A percentile compares a stretch with the other conserved stretches of the same genome.
Conservation (phyloP, 1,139 yeast species). For the Protomyces pachydermus region DNA sequence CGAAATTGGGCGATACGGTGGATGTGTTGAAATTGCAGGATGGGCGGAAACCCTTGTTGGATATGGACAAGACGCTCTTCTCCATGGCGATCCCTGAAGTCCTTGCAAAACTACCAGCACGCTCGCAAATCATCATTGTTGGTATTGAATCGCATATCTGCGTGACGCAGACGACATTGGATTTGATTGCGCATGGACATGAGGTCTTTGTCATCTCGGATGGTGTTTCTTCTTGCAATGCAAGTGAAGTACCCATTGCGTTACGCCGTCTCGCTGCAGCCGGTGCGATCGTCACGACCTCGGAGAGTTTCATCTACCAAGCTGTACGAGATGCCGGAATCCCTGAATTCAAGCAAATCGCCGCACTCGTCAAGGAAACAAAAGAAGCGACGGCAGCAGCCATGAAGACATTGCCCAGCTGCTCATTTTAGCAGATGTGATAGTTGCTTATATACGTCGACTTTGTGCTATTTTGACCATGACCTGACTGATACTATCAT, state of each 20-base stretch:
- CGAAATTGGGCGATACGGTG: slow-evolving; percentile 36
- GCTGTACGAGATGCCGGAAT: slow-evolving; percentile 42
- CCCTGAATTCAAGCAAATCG: slow-evolving; percentile 33
- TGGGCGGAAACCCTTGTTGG: slow-evolving; percentile 31
- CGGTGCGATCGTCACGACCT: slow-evolving; percentile 38
- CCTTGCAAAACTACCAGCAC: slow-evolving; percentile 30
- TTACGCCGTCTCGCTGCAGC: slow-evolving; percentile 33
- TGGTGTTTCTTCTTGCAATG: slow-evolving; percentile 35
- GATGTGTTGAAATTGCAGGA: slow-evolving; percentile 33
- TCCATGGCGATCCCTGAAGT: slow-evolving; percentile 36
- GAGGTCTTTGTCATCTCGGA: slow-evolving; percentile 36
- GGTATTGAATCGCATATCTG: slow-evolving; percentile 38
- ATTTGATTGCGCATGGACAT: slow-evolving; percentile 35
- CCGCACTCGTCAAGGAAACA: slow-evolving; percentile 34
- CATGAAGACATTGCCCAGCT: slow-evolving; percentile 31
- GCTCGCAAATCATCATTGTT: slow-evolving; percentile 35
- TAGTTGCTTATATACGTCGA: not conserved
- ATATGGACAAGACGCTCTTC: slow-evolving; percentile 36
- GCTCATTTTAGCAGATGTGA: not conserved
- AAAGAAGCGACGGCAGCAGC: slow-evolving; percentile 30
- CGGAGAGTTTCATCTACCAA: slow-evolving; percentile 37
- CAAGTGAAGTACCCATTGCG: slow-evolving; percentile 36
- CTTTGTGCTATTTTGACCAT: not conserved
- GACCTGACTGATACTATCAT: not conserved
- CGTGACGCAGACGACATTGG: slow-evolving; percentile 36